Base-by-base conservation (phyloP, 2,329 filamentous ascomycete genomes). In the Aspergillus proliferans region DNA sequence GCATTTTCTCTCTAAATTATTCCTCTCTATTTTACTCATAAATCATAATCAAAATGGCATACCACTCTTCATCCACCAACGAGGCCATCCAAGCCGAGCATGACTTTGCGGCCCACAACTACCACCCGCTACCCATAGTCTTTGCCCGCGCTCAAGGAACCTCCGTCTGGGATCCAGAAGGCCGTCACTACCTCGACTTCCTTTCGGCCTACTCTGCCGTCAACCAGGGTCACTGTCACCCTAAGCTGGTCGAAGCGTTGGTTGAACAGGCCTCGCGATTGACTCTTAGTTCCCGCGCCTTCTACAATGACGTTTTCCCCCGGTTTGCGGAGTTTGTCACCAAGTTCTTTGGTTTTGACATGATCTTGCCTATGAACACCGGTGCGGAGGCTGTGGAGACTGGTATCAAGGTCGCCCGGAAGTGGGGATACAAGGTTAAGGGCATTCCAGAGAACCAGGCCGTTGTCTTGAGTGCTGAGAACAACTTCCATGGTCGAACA, bases 371-470 rank as follows among this genome's bases (percentile, higher is more conserved):
- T 57, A 96, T 97, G 91, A 96, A 96, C 77, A 97, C 92, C 2
- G 92, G 92, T 51, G 92, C 92, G 19, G 92, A 97, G 74, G 92
- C 92, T 7, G 90, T 95, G 33, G 92, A 97, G 79, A 96, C 92
- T 0, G 91, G 87, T 10, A 84, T 97, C 74, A 97, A 97, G 79
- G 84, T 97, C 72, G 92, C 92, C 51, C 81, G 92, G 58, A 97
- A 97, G 74, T 97, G 92, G 92, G 91, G 90, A 4, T 96, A 96
- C 79, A 96, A 95, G 75, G 84, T 88, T 67, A 96, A 97, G 80
- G 84, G 85, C 19, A 92, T 97, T 54, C 84, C 88, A 5, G 77
- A 88, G 68, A 85, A 86, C 66, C 83, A 93, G 76, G 92, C 92
- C 7, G 71, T 93, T 56, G 81, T 97, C 34, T 87, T 97, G 67